These are phyloP conservation scores for Quillaja saponaria DNA, from an alignment of 306 rosid genomes.

Conservation along the genomic window DNA sequence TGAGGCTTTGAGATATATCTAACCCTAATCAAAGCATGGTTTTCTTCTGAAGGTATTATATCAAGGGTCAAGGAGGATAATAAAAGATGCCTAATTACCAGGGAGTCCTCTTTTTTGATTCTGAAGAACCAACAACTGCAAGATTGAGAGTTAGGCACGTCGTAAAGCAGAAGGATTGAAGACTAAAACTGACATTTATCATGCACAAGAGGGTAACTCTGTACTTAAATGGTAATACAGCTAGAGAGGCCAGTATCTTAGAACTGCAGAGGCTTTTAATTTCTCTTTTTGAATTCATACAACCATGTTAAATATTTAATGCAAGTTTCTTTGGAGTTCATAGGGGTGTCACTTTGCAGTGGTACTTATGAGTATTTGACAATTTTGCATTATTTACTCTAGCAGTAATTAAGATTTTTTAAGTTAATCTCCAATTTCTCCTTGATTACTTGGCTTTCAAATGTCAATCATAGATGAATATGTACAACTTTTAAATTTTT, in stretches of 20 bases:
- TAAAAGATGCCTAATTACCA: conserved; percentile 78
- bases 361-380: too few species aligned
- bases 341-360: neutral
- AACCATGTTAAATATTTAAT: neutral
- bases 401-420: too few species aligned
- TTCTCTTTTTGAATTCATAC: neutral
- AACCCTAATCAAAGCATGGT: conserved; percentile 20
- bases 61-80: conserved; percentile 87
- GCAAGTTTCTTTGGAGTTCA: conserved; percentile 1
- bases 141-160: too few species aligned
- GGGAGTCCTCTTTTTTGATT: conserved; percentile 64
- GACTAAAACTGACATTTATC: conserved; percentile 69
- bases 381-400: too few species aligned
- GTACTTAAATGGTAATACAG: conserved; percentile 50
- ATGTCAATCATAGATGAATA: too few species aligned
- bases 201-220: conserved; percentile 67
- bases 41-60: conserved; percentile 70
- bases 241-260: neutral
- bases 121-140: too few species aligned
- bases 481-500: too few species aligned
- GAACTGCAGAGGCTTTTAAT: too few species aligned
- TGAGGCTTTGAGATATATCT: conserved; percentile 19
- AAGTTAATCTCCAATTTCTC: too few species aligned
- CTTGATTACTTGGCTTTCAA: too few species aligned
- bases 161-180: conserved; percentile 89